These are phyloP conservation scores for Sextonia rubra DNA, from an alignment of 164 flowering plant species.

Conservation along the genomic window DNA sequence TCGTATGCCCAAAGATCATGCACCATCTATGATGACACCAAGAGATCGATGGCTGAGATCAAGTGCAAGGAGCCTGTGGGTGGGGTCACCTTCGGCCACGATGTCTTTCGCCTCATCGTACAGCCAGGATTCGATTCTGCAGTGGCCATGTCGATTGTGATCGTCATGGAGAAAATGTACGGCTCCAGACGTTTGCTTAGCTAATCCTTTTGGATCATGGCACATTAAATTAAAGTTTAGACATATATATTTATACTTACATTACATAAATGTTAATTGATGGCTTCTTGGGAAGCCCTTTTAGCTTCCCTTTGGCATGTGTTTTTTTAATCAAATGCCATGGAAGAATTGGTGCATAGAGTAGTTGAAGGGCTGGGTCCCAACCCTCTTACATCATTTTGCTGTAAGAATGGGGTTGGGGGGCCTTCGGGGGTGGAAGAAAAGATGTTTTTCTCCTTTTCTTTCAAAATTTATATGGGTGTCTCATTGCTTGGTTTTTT, in stretches of 20 bases:
- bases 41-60: conserved; percentile 54
- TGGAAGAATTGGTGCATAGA: not conserved
- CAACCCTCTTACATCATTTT: not conserved
- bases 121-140: conserved; percentile 46
- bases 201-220: too few species aligned
- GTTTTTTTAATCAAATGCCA: not conserved
- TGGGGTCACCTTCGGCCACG: conserved; percentile 54
- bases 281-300: not conserved
- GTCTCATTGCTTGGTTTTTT: not conserved
- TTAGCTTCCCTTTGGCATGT: not conserved
- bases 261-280: not conserved
- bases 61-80: conserved; percentile 52
- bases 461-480: not conserved
- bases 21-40: conserved; percentile 42
- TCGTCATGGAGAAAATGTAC: conserved; percentile 79
- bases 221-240: too few species aligned
- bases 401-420: too few species aligned
- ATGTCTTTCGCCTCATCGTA: conserved; percentile 62
- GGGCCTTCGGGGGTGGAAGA: not conserved
- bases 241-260: too few species aligned
- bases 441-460: not conserved
- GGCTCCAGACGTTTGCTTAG: conserved; percentile 21
- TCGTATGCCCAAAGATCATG: conserved; percentile 58
- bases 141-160: conserved; percentile 69
- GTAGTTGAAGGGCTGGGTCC: not conserved